Evolutionary conservation across 2,329 filamentous ascomycete genomes (phyloP).

Genomic region (Bipolaris victoriae): DNA sequence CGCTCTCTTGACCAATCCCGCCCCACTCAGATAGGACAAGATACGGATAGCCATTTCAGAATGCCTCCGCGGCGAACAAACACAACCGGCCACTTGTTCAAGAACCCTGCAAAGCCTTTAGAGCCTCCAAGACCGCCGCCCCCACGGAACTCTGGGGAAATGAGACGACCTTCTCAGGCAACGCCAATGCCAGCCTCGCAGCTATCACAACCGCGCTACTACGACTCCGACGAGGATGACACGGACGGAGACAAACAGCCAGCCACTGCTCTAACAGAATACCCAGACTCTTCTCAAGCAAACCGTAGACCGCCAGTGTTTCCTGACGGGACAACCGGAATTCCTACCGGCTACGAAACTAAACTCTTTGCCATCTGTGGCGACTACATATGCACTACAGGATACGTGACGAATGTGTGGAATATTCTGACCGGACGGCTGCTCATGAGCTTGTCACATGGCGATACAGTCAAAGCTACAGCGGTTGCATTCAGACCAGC

Average conservation of each 20-base stretch:
- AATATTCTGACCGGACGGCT: conserved; percentile 81
- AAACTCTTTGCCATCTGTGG: conserved; percentile 88
- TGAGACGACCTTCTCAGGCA: conserved; percentile 34
- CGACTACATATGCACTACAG: conserved; percentile 83
- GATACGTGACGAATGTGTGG: conserved; percentile 88
- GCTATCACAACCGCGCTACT: conserved; percentile 36
- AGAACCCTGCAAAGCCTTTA: conserved; percentile 28
- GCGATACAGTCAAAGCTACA: conserved; percentile 82
- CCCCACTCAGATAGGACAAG: conserved; percentile 31
- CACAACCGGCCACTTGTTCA: conserved; percentile 24
- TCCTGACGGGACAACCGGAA: conserved; percentile 74
- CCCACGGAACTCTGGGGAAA: conserved; percentile 44
- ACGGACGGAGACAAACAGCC: conserved; percentile 54
- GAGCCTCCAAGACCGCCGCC: conserved; percentile 44
- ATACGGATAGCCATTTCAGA: conserved; percentile 38
- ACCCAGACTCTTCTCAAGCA: conserved; percentile 81
- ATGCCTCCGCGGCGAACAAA: conserved; percentile 46
- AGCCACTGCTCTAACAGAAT: conserved; percentile 65
- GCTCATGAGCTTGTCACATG: conserved; percentile 79
- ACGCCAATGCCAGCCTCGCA: conserved; percentile 23
- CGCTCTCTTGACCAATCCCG: conserved; percentile 45
- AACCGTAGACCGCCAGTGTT: conserved; percentile 83
- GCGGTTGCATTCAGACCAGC: conserved; percentile 86
- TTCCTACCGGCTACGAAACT: conserved; percentile 84
- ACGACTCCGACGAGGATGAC: conserved; percentile 60